phyloP scores from a whole-genome alignment of 192 early-diverging fungal genomes.

The Dispira simplex region DNA sequence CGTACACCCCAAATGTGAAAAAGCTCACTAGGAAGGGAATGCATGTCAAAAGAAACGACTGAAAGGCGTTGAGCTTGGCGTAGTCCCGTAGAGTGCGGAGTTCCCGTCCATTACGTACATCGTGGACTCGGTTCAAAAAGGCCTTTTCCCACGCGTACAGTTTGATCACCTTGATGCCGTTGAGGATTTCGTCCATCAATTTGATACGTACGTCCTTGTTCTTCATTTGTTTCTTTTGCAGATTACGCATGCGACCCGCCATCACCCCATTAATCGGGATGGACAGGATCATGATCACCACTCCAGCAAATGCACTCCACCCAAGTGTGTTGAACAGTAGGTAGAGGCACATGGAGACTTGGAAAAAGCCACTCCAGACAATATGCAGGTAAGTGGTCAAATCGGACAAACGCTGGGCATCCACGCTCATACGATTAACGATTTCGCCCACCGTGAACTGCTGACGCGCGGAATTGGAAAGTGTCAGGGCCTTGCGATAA shows the following conservation, averaged over 20 bases:
- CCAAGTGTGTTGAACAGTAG: slow-evolving; percentile 73
- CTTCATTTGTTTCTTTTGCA: slow-evolving; percentile 71
- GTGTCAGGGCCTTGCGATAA: slow-evolving; percentile 66
- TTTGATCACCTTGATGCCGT: slow-evolving; percentile 91
- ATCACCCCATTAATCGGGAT: slow-evolving; percentile 63
- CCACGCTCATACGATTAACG: slow-evolving; percentile 46
- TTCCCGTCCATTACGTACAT: slow-evolving; percentile 61
- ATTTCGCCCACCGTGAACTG: slow-evolving; percentile 67
- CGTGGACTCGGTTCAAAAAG: slow-evolving; percentile 43
- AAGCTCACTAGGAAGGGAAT: slow-evolving; percentile 86
- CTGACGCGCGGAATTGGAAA: slow-evolving; percentile 69
- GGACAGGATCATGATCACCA: slow-evolving; percentile 62
- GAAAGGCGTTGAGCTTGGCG: slow-evolving; percentile 48
- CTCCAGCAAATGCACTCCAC: slow-evolving; percentile 67
- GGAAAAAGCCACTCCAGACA: slow-evolving; percentile 58
- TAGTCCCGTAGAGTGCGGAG: slow-evolving; percentile 58
- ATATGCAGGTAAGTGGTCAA: slow-evolving; percentile 57
- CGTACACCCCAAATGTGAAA: slow-evolving; percentile 64
- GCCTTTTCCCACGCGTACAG: slow-evolving; percentile 86
- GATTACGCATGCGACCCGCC: slow-evolving; percentile 40
- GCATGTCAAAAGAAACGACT: slow-evolving; percentile 60
- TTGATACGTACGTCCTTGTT: slow-evolving; percentile 64
- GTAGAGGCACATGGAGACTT: slow-evolving; percentile 56
- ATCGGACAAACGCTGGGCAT: slow-evolving; percentile 43
- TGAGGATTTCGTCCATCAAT: slow-evolving; percentile 72